Conservation (phyloP, 371 early-diverging fungal genomes). For the Lichtheimia ramosa region DNA sequence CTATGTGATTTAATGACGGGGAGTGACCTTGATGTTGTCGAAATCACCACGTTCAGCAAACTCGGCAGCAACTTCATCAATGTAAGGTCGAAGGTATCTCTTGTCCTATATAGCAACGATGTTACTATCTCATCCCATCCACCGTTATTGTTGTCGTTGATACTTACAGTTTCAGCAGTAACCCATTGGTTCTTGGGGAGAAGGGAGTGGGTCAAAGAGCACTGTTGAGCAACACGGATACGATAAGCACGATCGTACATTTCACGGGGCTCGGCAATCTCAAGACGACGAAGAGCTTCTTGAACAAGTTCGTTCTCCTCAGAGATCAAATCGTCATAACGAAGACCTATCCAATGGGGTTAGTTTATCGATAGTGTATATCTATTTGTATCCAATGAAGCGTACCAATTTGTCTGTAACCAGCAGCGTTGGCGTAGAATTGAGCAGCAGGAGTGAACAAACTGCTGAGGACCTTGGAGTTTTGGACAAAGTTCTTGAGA, state of each 20-base stretch:
- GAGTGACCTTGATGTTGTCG: slow-evolving; percentile 59
- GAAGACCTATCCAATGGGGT: slow-evolving; percentile 62
- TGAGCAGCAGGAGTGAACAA: slow-evolving; percentile 71
- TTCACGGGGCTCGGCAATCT: slow-evolving; percentile 62
- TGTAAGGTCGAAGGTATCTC: slow-evolving; percentile 84
- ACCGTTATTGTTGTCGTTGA: background rate
- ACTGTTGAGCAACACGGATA: slow-evolving; percentile 80
- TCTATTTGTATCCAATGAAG: background rate
- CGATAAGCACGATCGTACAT: slow-evolving; percentile 81
- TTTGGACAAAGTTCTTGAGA: slow-evolving; percentile 57
- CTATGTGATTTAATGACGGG: slow-evolving; percentile 28
- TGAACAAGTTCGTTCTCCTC: slow-evolving; percentile 84
- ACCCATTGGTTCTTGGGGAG: slow-evolving; percentile 78
- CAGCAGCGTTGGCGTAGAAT: slow-evolving; percentile 74
- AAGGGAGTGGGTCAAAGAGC: slow-evolving; percentile 69
- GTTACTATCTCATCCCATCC: slow-evolving; percentile 47
- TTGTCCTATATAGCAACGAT: slow-evolving; percentile 27
- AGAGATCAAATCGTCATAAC: slow-evolving; percentile 89
- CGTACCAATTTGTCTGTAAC: slow-evolving; percentile 79
- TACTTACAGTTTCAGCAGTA: slow-evolving; percentile 69
- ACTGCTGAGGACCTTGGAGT: slow-evolving; percentile 61
- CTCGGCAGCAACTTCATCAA: slow-evolving; percentile 85
- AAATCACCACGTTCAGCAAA: slow-evolving; percentile 78
- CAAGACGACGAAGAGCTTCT: slow-evolving; percentile 88
- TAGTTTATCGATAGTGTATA: background rate